phyloP scores from a whole-genome alignment of 2,329 filamentous ascomycete species.

The Salinomyces thailandicus region DNA sequence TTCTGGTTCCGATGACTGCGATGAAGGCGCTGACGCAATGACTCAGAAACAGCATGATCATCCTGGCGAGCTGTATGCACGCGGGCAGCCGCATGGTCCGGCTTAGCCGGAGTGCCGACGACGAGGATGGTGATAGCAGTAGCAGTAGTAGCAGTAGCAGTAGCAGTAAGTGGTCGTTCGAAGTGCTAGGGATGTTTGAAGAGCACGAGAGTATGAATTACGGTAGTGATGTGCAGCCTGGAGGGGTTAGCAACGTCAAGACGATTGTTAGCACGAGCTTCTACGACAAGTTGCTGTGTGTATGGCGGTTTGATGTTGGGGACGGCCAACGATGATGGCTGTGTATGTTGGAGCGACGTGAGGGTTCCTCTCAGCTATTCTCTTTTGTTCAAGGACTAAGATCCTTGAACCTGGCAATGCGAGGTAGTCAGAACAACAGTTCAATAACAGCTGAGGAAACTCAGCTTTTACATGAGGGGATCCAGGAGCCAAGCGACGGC shows the following conservation, averaged over 20 bases:
- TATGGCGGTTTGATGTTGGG: conserved; percentile 41
- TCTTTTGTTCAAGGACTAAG: too few relatives aligned
- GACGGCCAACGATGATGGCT: not conserved
- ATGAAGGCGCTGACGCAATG: too few relatives aligned
- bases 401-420: too few relatives aligned
- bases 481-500: too few relatives aligned
- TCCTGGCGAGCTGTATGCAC: conserved; percentile 93
- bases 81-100: conserved; percentile 61
- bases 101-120: conserved; percentile 31
- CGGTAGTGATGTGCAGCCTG: conserved; percentile 59
- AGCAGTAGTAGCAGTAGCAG: too few relatives aligned
- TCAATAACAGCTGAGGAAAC: too few relatives aligned
- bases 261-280: conserved; percentile 63
- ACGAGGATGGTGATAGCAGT: conserved; percentile 15
- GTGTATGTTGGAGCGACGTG: too few relatives aligned
- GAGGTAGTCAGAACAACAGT: too few relatives aligned
- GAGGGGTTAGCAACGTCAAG: conserved; percentile 9
- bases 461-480: too few relatives aligned
- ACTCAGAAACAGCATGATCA: conserved; percentile 36
- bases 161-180: conserved; percentile 55
- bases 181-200: conserved; percentile 61
- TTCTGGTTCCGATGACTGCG: too few relatives aligned
- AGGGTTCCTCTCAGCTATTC: too few relatives aligned
- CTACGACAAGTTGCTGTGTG: conserved; percentile 59
- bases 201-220: conserved; percentile 95